A percentile compares a stretch with the other conserved stretches of the same genome.
These are phyloP conservation scores for Botryosphaeria agaves DNA, from an alignment of 2,329 filamentous ascomycete species.

Conservation along the genomic window DNA sequence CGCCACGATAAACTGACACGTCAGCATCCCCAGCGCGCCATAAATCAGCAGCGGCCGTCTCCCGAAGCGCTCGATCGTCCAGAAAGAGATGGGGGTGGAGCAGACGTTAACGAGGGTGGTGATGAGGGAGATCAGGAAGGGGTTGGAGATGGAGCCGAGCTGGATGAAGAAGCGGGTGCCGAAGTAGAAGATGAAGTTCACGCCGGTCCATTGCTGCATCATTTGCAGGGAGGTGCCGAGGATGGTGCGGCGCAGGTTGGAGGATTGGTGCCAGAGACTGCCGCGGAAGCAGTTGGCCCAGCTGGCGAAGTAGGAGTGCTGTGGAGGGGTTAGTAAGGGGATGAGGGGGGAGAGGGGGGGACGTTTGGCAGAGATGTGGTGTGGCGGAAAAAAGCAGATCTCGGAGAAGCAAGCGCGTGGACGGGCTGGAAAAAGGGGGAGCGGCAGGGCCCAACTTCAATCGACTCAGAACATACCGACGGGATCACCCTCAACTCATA, in stretches of 20 bases:
- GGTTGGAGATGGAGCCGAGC: slow-evolving; percentile 56
- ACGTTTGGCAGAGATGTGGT: too few species aligned
- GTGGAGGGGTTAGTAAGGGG: too few species aligned
- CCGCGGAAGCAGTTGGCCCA: slow-evolving; percentile 52
- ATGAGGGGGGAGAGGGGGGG: too few species aligned
- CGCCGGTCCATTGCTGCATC: slow-evolving; percentile 51
- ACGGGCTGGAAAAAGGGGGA: too few species aligned
- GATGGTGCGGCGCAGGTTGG: slow-evolving; percentile 29
- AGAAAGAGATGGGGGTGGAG: slow-evolving; percentile 80
- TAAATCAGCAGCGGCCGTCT: slow-evolving; percentile 64
- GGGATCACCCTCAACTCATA: slow-evolving; percentile 60
- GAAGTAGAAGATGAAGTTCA: slow-evolving; percentile 75
- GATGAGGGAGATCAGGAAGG: slow-evolving; percentile 70
- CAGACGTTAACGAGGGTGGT: slow-evolving; percentile 77
- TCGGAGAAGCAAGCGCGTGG: too few species aligned
- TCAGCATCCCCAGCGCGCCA: slow-evolving; percentile 65
- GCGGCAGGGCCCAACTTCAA: too few species aligned
- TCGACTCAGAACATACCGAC: too few species aligned
- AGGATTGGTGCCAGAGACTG: slow-evolving; percentile 33
- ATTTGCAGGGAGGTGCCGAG: slow-evolving; percentile 31
- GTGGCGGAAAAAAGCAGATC: too few species aligned
- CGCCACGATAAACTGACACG: slow-evolving; percentile 76
- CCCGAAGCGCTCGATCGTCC: slow-evolving; percentile 63
- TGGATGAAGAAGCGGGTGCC: slow-evolving; percentile 72
- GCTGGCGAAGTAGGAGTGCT: slow-evolving; percentile 45